Base-by-base conservation (phyloP, 345 rosid species). In the Bruguiera parviflora region DNA sequence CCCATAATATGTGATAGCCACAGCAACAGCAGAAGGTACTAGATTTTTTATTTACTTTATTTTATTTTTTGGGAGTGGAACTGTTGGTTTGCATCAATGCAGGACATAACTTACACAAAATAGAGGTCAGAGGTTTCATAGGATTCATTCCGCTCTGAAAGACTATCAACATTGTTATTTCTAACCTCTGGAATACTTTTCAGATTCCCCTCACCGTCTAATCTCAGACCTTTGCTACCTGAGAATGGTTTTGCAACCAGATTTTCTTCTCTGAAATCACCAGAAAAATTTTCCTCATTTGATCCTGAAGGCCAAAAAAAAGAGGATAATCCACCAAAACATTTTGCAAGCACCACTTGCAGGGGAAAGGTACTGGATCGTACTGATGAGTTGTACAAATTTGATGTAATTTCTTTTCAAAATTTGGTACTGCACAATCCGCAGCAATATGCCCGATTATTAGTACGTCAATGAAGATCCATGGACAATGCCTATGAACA, bases 61-160 rank as follows among this genome's bases (percentile, higher is more conserved):
- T 39, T 39, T 10, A 11, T 11, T 10, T 9, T 39, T 11, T 9
- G 49, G 18, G 19, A 11, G 49, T 3, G 16, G 18, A 18, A 5
- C 5, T 15, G 18, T 43, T 43, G 16, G 49, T 2, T 43, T 43
- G 24, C 46, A 61, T 46, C 24, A 59, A 58, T 53, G 11, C 16
- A 69, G 68, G 58, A 49, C 47, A 68, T 53, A 61, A 60, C 73
- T 73, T 82, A 91, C 97, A 85, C 82, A 65, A 85, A 64, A 77
- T 86, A 91, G 72, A 89, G 82, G 85, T 85, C 84, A 63, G 91
- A 83, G 60, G 79, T 69, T 69, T 88, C 90, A 61, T 83, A 74
- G 24, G 71, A 71, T 52, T 69, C 82, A 71, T 75, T 71, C 68
- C 47, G 46, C 62, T 46, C 28, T 19, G 77, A 73, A 53, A 24